These are phyloP conservation scores for Capsella bursapastoris DNA, from an alignment of 345 rosid species.

Conservation along the genomic window DNA sequence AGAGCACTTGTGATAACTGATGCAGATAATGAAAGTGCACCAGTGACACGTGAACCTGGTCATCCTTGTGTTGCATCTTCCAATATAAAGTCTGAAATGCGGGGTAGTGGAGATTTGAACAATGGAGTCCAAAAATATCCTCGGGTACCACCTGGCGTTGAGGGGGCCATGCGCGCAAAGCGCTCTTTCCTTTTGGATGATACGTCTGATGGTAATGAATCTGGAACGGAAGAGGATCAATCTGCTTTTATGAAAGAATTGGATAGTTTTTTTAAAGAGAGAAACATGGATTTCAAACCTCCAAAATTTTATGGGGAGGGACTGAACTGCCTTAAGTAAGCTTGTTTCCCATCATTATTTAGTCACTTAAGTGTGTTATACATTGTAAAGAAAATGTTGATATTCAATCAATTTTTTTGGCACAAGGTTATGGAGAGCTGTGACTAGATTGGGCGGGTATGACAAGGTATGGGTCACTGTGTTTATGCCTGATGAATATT, in stretches of 20 bases:
- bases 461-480: slow-evolving; percentile 68
- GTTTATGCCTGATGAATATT: slow-evolving; percentile 17
- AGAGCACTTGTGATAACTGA: slow-evolving; percentile 40
- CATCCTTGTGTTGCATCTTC: slow-evolving; percentile 45
- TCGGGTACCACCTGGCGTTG: slow-evolving; percentile 36
- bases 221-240: slow-evolving; percentile 77
- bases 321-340: slow-evolving; percentile 85
- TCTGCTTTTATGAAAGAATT: slow-evolving; percentile 83
- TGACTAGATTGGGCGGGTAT: slow-evolving; percentile 86
- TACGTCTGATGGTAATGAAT: slow-evolving; percentile 56
- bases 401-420: slow-evolving; percentile 18
- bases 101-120: slow-evolving; percentile 42
- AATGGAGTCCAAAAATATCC: slow-evolving; percentile 44
- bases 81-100: slow-evolving; percentile 45
- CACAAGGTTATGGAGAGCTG: slow-evolving; percentile 87
- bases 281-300: slow-evolving; percentile 74
- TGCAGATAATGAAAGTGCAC: slow-evolving; percentile 37
- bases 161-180: slow-evolving; percentile 49
- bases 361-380: slow-evolving; percentile 12
- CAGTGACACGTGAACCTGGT: slow-evolving; percentile 34
- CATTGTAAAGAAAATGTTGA: slow-evolving; percentile 30
- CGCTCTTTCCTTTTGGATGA: slow-evolving; percentile 56
- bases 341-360: slow-evolving; percentile 26
- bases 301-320: slow-evolving; percentile 93
- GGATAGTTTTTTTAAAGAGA: slow-evolving; percentile 61